Evolutionary conservation across 495 filamentous ascomycete species (phyloP).

Genomic region (Podospora sp.): DNA sequence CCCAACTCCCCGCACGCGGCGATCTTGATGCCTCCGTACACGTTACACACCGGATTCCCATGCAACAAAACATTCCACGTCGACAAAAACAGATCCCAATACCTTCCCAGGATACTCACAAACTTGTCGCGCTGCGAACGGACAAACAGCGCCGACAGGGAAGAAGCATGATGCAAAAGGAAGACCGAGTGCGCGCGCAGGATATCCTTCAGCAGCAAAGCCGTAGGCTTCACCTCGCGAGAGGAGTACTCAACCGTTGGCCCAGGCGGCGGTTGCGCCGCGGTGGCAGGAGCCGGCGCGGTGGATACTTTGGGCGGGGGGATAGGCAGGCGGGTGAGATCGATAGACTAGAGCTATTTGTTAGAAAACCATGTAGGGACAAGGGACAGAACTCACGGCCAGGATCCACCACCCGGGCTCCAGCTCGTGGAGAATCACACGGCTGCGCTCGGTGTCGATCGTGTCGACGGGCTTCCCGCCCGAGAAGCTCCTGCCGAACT

Average conservation of each 20-base stretch:
- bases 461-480: slow-evolving; percentile 73
- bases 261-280: neutral
- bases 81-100: slow-evolving; percentile 79
- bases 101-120: slow-evolving; percentile 66
- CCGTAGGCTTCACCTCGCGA: slow-evolving; percentile 82
- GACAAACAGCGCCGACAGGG: slow-evolving; percentile 65
- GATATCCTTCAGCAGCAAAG: slow-evolving; percentile 77
- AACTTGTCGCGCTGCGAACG: slow-evolving; percentile 54
- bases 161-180: slow-evolving; percentile 79
- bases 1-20: slow-evolving; percentile 90
- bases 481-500: slow-evolving; percentile 88
- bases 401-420: slow-evolving; percentile 90
- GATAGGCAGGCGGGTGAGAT: slow-evolving; percentile 65
- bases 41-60: slow-evolving; percentile 79
- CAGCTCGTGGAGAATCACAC: slow-evolving; percentile 82
- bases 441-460: slow-evolving; percentile 85
- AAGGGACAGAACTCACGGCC: slow-evolving; percentile 59
- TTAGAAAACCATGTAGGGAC: neutral
- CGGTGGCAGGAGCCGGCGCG: neutral
- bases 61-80: slow-evolving; percentile 89
- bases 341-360: slow-evolving; percentile 61
- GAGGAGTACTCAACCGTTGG: slow-evolving; percentile 71
- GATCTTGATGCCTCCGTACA: slow-evolving; percentile 84
- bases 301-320: slow-evolving; percentile 38
- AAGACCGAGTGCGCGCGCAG: slow-evolving; percentile 81